Percentiles rank a stretch among this genome's conserved stretches.
These are phyloP conservation scores for Serendipita indica DNA, from an alignment of 768 basidiomycete genomes.

Conservation along the genomic window DNA sequence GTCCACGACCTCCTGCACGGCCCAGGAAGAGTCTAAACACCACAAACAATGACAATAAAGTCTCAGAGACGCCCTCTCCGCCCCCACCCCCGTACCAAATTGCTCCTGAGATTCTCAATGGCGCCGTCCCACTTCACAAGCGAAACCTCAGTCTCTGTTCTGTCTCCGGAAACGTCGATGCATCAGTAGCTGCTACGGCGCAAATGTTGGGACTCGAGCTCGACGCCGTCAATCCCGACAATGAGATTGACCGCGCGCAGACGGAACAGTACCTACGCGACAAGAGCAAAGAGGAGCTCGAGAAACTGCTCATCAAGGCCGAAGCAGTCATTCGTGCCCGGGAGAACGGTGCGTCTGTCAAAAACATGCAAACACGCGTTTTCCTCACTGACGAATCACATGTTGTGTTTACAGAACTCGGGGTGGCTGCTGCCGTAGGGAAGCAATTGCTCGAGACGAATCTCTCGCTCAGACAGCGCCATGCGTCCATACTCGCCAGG, in stretches of 20 bases:
- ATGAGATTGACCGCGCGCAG: neutral
- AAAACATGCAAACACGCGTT: neutral
- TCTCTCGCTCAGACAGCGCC: constrained; percentile 49
- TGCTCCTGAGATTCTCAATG: neutral
- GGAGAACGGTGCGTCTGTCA: constrained; percentile 44
- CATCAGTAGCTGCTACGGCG: constrained; percentile 13
- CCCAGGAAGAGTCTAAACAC: neutral
- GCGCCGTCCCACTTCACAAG: neutral
- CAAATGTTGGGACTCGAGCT: constrained; percentile 14
- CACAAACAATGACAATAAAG: neutral
- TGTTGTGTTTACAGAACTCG: constrained; percentile 38
- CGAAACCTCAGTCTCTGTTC: constrained; percentile 1
- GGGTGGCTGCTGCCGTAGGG: constrained; percentile 48
- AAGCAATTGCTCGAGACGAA: constrained; percentile 59
- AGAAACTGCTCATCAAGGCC: constrained; percentile 53
- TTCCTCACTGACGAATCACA: neutral
- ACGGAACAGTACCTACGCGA: constrained; percentile 23
- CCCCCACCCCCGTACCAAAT: neutral
- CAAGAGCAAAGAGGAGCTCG: constrained; percentile 58
- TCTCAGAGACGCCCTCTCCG: neutral
- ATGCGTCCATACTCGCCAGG: constrained; percentile 53
- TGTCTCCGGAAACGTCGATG: neutral
- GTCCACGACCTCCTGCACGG: neutral
- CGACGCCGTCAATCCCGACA: neutral
- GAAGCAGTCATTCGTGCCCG: constrained; percentile 62